Percentiles rank a stretch among this genome's conserved stretches.
Conservation (phyloP, 257 asterid genomes). For the Penstemon eatonii region DNA sequence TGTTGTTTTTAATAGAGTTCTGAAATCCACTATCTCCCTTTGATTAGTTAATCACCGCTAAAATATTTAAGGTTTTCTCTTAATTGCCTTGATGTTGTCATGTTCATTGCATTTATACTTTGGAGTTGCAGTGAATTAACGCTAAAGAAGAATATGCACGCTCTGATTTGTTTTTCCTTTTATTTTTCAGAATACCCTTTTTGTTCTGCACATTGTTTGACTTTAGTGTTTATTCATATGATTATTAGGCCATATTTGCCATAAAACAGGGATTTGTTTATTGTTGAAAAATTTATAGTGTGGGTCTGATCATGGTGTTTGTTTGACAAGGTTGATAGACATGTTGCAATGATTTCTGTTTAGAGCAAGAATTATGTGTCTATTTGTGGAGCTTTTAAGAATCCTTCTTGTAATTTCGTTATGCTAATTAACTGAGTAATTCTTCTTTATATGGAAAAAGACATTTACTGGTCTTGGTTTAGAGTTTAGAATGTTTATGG, state of each 20-base stretch:
- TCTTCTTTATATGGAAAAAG: neutral
- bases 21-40: no score
- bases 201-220: neutral
- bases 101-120: no score
- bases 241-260: neutral
- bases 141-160: no score
- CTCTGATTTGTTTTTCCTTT: no score
- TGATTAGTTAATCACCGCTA: no score
- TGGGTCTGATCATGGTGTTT: neutral
- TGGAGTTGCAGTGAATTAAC: no score
- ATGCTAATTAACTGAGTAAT: conserved; percentile 1
- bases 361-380: neutral
- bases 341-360: conserved; percentile 1
- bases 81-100: no score
- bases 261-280: neutral
- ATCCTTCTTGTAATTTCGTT: neutral
- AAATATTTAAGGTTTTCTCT: no score
- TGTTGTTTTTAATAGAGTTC: no score
- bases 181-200: neutral
- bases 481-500: no score
- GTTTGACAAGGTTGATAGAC: neutral
- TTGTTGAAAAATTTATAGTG: neutral
- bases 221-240: neutral
- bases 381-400: no score
- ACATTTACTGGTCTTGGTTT: neutral